Conservation (phyloP, 2,329 filamentous ascomycete genomes). For the Bertia moriformis region DNA sequence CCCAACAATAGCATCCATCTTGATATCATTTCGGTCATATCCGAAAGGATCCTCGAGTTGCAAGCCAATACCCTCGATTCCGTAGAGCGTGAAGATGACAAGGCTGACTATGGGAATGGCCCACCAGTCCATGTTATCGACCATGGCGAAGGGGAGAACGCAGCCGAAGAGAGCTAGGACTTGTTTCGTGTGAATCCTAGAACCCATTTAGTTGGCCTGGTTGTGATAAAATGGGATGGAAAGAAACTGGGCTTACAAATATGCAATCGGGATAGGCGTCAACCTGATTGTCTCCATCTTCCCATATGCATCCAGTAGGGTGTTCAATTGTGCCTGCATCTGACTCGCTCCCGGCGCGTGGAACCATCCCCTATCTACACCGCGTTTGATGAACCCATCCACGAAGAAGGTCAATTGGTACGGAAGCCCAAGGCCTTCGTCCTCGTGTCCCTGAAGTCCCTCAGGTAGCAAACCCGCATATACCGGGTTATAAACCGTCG, state of each 20-base stretch:
- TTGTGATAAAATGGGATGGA: background rate
- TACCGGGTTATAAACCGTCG: slow-evolving; percentile 16
- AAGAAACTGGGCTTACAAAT: slow-evolving; percentile 24
- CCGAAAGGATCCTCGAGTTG: slow-evolving; percentile 54
- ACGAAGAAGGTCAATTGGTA: slow-evolving; percentile 42
- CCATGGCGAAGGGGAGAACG: slow-evolving; percentile 48
- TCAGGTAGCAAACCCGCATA: slow-evolving; percentile 31
- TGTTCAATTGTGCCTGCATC: slow-evolving; percentile 43
- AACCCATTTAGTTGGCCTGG: background rate
- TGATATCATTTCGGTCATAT: slow-evolving; percentile 51
- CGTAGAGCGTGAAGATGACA: slow-evolving; percentile 46
- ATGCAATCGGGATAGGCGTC: slow-evolving; percentile 47
- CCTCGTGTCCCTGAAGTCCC: slow-evolving; percentile 34
- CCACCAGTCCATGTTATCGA: slow-evolving; percentile 48
- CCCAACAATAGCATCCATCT: slow-evolving; percentile 49
- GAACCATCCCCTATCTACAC: slow-evolving; percentile 38
- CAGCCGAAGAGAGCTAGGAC: slow-evolving; percentile 44
- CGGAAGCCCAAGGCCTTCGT: slow-evolving; percentile 39
- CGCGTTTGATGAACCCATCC: slow-evolving; percentile 43
- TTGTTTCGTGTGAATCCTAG: slow-evolving; percentile 45
- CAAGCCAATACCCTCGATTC: slow-evolving; percentile 34
- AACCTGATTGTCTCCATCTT: slow-evolving; percentile 50
- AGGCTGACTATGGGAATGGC: slow-evolving; percentile 40
- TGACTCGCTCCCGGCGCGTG: slow-evolving; percentile 42
- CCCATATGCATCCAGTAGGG: slow-evolving; percentile 39